Conservation (phyloP, 495 filamentous ascomycete genomes). For the Pyronema omphalodes region DNA sequence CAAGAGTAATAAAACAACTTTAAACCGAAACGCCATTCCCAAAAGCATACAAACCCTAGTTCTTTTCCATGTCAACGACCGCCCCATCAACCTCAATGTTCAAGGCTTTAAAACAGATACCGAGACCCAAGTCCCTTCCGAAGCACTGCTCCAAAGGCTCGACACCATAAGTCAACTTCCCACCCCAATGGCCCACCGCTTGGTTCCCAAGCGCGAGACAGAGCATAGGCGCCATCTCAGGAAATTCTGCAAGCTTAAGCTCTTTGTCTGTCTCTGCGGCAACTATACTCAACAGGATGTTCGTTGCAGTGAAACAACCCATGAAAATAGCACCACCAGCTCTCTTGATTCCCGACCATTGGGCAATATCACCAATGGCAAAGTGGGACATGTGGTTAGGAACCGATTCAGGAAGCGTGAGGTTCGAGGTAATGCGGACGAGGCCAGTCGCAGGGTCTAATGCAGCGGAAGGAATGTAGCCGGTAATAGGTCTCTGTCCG, state of each 20-base stretch:
- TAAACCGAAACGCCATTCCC: constrained; percentile 1
- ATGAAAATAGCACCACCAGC: constrained; percentile 51
- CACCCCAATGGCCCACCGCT: constrained; percentile 35
- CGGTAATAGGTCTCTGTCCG: background rate
- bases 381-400: constrained; percentile 32
- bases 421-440: constrained; percentile 32
- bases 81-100: background rate
- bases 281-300: constrained; percentile 40
- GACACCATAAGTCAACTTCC: constrained; percentile 36
- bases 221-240: constrained; percentile 41
- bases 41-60: background rate
- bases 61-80: background rate
- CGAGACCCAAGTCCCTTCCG: constrained; percentile 46
- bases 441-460: constrained; percentile 36
- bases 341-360: constrained; percentile 52
- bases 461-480: constrained; percentile 32
- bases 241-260: constrained; percentile 30
- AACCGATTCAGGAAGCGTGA: background rate
- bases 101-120: constrained; percentile 23
- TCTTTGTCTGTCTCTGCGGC: constrained; percentile 13
- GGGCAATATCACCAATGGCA: constrained; percentile 36
- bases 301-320: constrained; percentile 40
- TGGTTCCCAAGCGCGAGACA: constrained; percentile 46
- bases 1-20: background rate
- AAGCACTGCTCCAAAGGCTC: constrained; percentile 43